Percentiles rank a stretch among this genome's conserved stretches.
Evolutionary conservation across 2,329 filamentous ascomycete genomes (phyloP).

Genomic region (Byssothecium circinans): DNA sequence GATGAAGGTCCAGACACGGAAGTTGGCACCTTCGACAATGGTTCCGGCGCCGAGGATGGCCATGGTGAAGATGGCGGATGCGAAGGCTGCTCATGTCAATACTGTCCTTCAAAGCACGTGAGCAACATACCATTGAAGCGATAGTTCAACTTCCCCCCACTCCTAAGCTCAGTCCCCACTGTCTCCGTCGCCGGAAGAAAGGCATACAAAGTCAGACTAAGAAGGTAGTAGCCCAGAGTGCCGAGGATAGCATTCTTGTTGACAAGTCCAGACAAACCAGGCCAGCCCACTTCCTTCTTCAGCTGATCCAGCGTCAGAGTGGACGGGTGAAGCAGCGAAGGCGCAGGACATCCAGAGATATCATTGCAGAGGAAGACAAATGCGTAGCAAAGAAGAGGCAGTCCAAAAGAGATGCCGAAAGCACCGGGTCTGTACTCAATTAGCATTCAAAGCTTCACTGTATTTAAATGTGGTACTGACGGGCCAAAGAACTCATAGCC

Average conservation of each 20-base stretch:
- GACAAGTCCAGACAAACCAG: slow-evolving; percentile 70
- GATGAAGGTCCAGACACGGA: slow-evolving; percentile 89
- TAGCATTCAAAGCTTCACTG: slow-evolving; percentile 9
- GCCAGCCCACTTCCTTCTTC: slow-evolving; percentile 83
- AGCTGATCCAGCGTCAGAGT: slow-evolving; percentile 71
- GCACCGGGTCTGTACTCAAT: slow-evolving; percentile 66
- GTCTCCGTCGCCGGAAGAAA: slow-evolving; percentile 73
- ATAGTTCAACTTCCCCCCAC: slow-evolving; percentile 77
- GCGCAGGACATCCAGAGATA: slow-evolving; percentile 84
- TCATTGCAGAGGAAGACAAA: slow-evolving; percentile 91
- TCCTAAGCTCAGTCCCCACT: slow-evolving; percentile 69
- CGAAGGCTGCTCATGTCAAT: slow-evolving; percentile 60
- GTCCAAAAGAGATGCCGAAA: slow-evolving; percentile 73
- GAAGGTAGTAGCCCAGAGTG: slow-evolving; percentile 73
- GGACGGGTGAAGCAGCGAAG: slow-evolving; percentile 73
- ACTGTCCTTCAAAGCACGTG: slow-evolving; percentile 4
- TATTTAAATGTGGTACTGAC: slow-evolving; percentile 28
- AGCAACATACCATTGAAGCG: slow-evolving; percentile 61
- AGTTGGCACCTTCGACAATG: slow-evolving; percentile 73
- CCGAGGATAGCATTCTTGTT: slow-evolving; percentile 71
- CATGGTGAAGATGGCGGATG: slow-evolving; percentile 73
- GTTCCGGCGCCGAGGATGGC: slow-evolving; percentile 74
- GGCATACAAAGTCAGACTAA: slow-evolving; percentile 74
- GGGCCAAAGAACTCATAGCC: slow-evolving; percentile 47
- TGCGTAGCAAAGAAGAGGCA: slow-evolving; percentile 77